A percentile compares a stretch with the other conserved stretches of the same genome.
These are phyloP conservation scores for Suillus cothurnatus DNA, from an alignment of 768 basidiomycete species.

Conservation along the genomic window DNA sequence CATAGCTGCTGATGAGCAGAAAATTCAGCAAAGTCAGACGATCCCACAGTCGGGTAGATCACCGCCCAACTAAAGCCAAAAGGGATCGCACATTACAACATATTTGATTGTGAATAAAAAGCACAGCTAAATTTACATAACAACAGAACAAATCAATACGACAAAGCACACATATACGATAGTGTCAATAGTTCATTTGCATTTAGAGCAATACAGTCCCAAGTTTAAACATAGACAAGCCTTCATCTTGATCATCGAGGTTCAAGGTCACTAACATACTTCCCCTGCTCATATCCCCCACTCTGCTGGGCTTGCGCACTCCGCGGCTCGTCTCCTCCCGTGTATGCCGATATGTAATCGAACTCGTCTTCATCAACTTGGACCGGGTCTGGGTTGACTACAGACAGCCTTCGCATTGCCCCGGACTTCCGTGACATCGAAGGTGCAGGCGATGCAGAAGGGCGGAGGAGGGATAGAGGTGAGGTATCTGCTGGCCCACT, in stretches of 20 bases:
- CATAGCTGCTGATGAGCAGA: background rate
- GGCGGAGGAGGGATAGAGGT: conserved; percentile 52
- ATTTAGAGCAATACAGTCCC: background rate
- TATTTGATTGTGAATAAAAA: background rate
- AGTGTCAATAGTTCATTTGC: background rate
- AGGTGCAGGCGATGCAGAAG: conserved; percentile 38
- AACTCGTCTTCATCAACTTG: conserved; percentile 44
- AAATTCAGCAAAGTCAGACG: background rate
- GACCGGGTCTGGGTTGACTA: conserved; percentile 31
- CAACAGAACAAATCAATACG: background rate
- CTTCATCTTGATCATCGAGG: conserved; percentile 1
- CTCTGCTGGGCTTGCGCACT: conserved; percentile 4
- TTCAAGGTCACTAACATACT: conserved; percentile 51
- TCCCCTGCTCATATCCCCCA: conserved; percentile 44
- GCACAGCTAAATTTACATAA: background rate
- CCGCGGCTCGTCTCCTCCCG: conserved; percentile 22
- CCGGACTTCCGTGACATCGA: conserved; percentile 15
- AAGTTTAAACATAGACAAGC: background rate
- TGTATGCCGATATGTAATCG: conserved; percentile 63
- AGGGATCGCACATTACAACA: background rate
- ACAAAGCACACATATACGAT: background rate
- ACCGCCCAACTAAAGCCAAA: background rate
- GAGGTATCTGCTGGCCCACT: conserved; percentile 43
- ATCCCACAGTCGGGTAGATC: background rate
- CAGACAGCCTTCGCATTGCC: conserved; percentile 25